phyloP scores from a whole-genome alignment of 1,139 yeast genomes.

The Taphrina communis region DNA sequence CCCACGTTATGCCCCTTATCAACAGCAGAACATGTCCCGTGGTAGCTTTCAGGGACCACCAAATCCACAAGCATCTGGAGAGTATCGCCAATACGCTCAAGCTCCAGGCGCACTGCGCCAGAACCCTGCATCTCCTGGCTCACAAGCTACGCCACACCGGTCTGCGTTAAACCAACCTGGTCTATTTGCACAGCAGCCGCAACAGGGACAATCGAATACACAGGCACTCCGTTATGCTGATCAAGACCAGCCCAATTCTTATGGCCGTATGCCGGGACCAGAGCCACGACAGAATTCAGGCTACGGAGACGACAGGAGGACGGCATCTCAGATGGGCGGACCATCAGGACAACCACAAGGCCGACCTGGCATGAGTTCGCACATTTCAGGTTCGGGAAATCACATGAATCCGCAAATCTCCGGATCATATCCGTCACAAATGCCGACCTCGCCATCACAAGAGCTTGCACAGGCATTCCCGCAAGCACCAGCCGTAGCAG shows the following conservation, averaged over 20 bases:
- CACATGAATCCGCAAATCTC: neutral
- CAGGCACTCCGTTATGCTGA: neutral
- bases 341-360: neutral
- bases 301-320: constrained; percentile 3
- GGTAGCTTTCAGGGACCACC: neutral
- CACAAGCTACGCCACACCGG: neutral
- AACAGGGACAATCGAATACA: neutral
- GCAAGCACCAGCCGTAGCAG: neutral
- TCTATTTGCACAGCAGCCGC: constrained; percentile 1
- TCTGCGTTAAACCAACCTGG: neutral
- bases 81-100: neutral
- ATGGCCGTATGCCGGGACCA: neutral
- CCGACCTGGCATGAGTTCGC: neutral
- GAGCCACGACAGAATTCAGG: constrained; percentile 1
- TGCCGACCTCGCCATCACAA: constrained; percentile 29
- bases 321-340: neutral
- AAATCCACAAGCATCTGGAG: neutral
- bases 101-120: constrained; percentile 2
- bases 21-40: neutral
- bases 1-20: constrained; percentile 12
- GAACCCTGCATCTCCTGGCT: neutral
- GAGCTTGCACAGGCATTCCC: constrained; percentile 32
- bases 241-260: neutral
- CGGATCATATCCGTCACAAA: constrained; percentile 2
- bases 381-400: neutral